These are phyloP conservation scores for Tuber magnatum DNA, from an alignment of 495 filamentous ascomycete genomes.

Conservation along the genomic window DNA sequence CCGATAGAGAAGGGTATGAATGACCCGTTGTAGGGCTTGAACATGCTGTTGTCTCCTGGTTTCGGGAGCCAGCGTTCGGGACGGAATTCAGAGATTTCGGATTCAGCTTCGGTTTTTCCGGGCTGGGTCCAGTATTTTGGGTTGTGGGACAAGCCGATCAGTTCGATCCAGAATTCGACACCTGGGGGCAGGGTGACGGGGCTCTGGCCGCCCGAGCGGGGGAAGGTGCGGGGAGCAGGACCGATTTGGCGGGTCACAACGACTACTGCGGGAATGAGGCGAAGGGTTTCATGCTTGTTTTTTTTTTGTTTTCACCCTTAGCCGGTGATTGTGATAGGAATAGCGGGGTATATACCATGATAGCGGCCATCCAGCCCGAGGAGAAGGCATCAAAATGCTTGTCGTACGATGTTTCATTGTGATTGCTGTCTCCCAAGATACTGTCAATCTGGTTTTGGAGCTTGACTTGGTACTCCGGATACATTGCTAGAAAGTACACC, in stretches of 20 bases:
- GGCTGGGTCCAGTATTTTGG: background rate
- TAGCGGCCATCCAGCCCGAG: background rate
- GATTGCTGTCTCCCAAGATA: background rate
- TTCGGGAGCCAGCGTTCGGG: background rate
- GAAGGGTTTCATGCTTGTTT: background rate
- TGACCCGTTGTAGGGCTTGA: background rate
- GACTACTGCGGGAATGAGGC: background rate
- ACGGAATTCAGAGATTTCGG: background rate
- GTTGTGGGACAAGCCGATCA: background rate
- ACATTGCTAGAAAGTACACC: background rate
- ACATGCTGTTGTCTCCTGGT: background rate
- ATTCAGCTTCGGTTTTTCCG: background rate
- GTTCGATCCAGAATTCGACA: background rate
- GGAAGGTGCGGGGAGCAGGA: background rate
- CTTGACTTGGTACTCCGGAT: background rate
- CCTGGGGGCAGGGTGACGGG: background rate
- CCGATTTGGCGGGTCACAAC: background rate
- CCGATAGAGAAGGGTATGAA: conserved; percentile 70
- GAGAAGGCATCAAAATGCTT: background rate
- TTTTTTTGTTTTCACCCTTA: background rate
- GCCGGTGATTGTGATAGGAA: background rate
- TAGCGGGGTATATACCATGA: background rate
- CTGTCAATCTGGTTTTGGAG: background rate
- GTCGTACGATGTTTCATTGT: background rate
- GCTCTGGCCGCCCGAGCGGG: background rate